A percentile compares a stretch with the other conserved stretches of the same genome.
Evolutionary conservation across 768 basidiomycete genomes (phyloP).

Genomic region (Lentinula lateritia): DNA sequence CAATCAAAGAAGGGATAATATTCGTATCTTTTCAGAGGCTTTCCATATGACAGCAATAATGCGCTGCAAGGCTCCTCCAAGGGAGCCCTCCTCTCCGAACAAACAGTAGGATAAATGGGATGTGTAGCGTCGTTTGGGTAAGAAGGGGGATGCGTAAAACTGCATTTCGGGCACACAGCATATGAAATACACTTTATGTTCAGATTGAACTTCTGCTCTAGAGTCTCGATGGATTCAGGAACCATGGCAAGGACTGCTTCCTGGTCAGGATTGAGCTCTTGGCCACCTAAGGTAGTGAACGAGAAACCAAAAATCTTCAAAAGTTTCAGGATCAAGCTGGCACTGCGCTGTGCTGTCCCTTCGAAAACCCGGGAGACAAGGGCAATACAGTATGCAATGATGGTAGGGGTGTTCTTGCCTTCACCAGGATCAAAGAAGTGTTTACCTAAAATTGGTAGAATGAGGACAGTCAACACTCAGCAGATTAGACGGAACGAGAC

Average conservation of each 20-base stretch:
- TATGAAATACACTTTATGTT: neutral
- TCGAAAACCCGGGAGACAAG: neutral
- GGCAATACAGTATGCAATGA: neutral
- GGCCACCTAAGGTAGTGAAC: neutral
- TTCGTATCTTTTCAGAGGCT: too few relatives aligned
- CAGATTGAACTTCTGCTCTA: neutral
- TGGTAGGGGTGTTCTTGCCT: neutral
- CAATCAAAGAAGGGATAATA: too few relatives aligned
- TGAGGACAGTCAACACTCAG: neutral
- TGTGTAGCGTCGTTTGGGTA: neutral
- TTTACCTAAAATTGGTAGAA: neutral
- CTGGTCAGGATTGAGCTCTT: neutral
- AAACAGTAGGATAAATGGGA: neutral
- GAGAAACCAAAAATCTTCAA: too few relatives aligned
- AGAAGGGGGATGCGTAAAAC: neutral
- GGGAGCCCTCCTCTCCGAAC: neutral
- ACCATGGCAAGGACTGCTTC: neutral
- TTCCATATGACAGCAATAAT: neutral
- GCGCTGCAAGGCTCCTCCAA: neutral
- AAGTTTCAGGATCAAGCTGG: too few relatives aligned
- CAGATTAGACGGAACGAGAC: neutral
- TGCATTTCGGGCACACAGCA: neutral
- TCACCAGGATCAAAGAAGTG: neutral
- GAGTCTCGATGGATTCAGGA: slow-evolving; percentile 1
- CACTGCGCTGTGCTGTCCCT: neutral